Percentiles rank a stretch among this genome's conserved stretches.
These are phyloP conservation scores for Saccharomyces hybrid DNA, from an alignment of 1,139 yeast genomes.

Conservation along the genomic window DNA sequence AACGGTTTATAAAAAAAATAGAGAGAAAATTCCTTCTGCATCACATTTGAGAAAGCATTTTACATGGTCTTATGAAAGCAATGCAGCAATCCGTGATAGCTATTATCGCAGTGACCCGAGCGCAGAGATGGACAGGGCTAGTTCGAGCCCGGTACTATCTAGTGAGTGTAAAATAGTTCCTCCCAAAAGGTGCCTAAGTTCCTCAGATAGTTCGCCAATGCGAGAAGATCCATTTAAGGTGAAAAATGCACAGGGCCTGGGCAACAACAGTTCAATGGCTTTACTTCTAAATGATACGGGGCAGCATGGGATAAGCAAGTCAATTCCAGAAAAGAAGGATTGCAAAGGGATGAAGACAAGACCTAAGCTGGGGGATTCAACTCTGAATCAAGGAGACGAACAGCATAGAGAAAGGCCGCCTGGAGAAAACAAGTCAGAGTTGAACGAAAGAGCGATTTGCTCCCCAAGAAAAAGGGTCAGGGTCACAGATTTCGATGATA, in stretches of 20 bases:
- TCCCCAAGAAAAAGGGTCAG: neutral
- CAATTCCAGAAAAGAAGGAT: neutral
- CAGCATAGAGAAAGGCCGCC: neutral
- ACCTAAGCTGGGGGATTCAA: neutral
- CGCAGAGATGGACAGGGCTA: neutral
- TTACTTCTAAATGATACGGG: neutral
- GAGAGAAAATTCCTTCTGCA: neutral
- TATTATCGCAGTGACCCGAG: neutral
- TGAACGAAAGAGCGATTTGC: neutral
- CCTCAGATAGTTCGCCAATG: neutral
- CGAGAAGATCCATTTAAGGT: neutral
- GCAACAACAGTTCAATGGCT: neutral
- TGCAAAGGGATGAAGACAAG: neutral
- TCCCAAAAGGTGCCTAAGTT: neutral
- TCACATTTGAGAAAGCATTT: neutral
- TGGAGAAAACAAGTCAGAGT: neutral
- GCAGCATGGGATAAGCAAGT: neutral
- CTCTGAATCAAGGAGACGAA: neutral
- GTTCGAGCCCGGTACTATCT: neutral
- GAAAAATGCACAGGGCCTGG: neutral
- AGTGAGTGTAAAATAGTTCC: neutral
- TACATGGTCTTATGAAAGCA: neutral
- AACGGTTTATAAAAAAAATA: slow-evolving; percentile 6
- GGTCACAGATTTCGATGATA: neutral
- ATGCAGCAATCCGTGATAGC: neutral